Percentiles rank a stretch among this genome's conserved stretches.
phyloP scores from a whole-genome alignment of 441 rosid genomes.

The Macaranga tanarius region DNA sequence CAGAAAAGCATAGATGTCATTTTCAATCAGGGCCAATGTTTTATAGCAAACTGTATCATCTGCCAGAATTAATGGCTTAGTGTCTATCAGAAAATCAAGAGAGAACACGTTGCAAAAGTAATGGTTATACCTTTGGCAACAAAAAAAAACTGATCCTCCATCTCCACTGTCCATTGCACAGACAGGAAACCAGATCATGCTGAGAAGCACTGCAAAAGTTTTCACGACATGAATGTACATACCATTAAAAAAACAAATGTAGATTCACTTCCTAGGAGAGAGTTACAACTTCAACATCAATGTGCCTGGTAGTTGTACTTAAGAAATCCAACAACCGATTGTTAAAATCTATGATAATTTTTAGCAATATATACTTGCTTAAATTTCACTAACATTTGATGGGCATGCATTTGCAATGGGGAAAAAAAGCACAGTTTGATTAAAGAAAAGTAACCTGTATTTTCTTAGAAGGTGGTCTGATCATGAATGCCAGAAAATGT shows the following conservation, averaged over 20 bases:
- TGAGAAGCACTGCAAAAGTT: slow-evolving; percentile 15
- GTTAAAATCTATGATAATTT: not conserved
- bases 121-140: slow-evolving; percentile 20
- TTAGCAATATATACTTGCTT: not conserved
- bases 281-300: not conserved
- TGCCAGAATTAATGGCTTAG: not conserved
- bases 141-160: slow-evolving; percentile 6
- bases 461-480: slow-evolving; percentile 20
- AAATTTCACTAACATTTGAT: not conserved
- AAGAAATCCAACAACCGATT: not conserved
- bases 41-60: not conserved
- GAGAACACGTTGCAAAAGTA: not conserved
- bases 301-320: not conserved
- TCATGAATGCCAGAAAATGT: slow-evolving; percentile 24
- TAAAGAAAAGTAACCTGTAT: slow-evolving; percentile 41
- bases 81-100: not conserved
- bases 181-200: slow-evolving; percentile 8
- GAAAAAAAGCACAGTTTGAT: slow-evolving; percentile 8
- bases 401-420: not conserved
- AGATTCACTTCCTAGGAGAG: not conserved
- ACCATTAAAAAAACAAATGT: not conserved
- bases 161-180: slow-evolving; percentile 1
- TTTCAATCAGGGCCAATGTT: not conserved
- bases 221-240: not conserved
- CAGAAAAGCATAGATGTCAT: not conserved